phyloP scores from a whole-genome alignment of 352 stramenopile species.

The Globisporangium takayamanum region DNA sequence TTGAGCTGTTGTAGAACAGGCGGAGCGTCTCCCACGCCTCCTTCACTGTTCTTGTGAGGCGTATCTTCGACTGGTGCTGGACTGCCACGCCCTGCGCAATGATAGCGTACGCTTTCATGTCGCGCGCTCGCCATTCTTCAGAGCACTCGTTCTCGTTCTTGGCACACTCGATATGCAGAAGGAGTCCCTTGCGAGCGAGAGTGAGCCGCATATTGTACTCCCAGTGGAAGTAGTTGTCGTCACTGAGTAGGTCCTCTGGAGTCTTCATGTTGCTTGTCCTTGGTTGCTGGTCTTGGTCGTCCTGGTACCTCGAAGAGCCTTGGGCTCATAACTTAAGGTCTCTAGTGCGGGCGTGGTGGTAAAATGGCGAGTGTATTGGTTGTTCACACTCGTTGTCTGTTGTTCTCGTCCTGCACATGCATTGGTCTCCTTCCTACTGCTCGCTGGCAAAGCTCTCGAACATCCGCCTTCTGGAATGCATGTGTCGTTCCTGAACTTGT shows the following conservation, averaged over 20 bases:
- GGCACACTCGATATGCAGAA: constrained; percentile 10
- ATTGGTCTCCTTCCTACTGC: too few species aligned
- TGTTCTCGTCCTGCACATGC: too few species aligned
- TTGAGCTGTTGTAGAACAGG: constrained; percentile 19
- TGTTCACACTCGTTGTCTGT: too few species aligned
- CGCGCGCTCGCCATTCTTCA: constrained; percentile 12
- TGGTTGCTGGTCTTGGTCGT: too few species aligned
- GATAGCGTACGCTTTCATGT: constrained; percentile 20
- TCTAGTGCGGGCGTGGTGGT: too few species aligned
- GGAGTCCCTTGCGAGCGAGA: constrained; percentile 15
- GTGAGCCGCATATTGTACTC: constrained; percentile 23
- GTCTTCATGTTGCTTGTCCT: background rate
- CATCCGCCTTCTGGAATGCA: too few species aligned
- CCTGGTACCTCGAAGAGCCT: too few species aligned
- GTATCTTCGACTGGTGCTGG: constrained; percentile 16
- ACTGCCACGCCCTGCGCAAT: constrained; percentile 18
- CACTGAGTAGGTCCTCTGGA: background rate
- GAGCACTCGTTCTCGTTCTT: constrained; percentile 11
- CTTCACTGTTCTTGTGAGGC: constrained; percentile 4
- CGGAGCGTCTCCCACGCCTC: constrained; percentile 14
- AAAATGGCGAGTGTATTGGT: too few species aligned
- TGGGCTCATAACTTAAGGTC: too few species aligned
- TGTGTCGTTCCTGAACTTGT: too few species aligned
- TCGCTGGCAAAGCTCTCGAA: too few species aligned
- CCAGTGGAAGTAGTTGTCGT: constrained; percentile 31